Evolutionary conservation across 306 rosid genomes (phyloP).

Genomic region (Sphenostylis stenocarpa): DNA sequence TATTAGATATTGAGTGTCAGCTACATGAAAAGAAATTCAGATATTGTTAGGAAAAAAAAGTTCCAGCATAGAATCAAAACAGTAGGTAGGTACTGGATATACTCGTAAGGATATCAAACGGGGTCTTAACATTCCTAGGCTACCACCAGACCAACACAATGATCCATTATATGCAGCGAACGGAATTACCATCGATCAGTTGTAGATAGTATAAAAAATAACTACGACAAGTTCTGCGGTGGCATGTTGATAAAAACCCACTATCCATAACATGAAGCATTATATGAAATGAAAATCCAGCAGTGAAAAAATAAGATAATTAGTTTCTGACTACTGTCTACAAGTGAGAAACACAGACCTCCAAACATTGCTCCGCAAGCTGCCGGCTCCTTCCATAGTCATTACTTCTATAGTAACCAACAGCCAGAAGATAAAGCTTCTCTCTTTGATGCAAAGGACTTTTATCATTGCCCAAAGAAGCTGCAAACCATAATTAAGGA

Average conservation of each 20-base stretch:
- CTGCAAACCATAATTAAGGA: conserved; percentile 53
- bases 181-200: neutral
- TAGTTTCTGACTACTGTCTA: neutral
- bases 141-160: neutral
- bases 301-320: conserved; percentile 8
- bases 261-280: neutral
- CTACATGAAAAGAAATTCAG: conserved; percentile 16
- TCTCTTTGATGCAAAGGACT: conserved; percentile 68
- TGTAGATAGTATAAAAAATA: neutral
- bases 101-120: conserved; percentile 18
- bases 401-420: conserved; percentile 81
- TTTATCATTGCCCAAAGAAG: conserved; percentile 45
- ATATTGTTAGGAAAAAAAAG: neutral
- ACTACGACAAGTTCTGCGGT: neutral
- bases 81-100: neutral
- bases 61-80: neutral
- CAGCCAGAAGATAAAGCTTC: conserved; percentile 83
- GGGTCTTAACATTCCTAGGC: conserved; percentile 5
- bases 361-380: conserved; percentile 70
- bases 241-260: neutral
- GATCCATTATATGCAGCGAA: neutral
- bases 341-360: conserved; percentile 41
- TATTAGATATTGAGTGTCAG: neutral
- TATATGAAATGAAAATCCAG: conserved; percentile 1
- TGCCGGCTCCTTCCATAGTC: conserved; percentile 68